A percentile compares a stretch with the other conserved stretches of the same genome.
phyloP scores from a whole-genome alignment of 305 asterid species.

The Caryopteris hybrid region DNA sequence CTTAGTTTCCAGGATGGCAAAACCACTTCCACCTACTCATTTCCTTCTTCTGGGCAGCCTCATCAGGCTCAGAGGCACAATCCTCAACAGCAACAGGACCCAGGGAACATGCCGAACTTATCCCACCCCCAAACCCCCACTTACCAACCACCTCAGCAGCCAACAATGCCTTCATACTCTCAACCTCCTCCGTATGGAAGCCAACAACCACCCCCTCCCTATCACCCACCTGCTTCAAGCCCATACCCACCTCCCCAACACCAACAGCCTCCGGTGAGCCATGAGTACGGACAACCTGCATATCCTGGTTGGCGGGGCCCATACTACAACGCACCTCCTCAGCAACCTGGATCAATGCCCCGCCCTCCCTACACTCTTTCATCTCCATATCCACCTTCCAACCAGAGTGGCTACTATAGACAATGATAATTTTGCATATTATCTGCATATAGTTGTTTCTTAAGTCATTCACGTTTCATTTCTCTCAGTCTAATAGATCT shows the following conservation, averaged over 20 bases:
- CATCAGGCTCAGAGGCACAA: slow-evolving; percentile 50
- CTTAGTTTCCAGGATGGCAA: slow-evolving; percentile 79
- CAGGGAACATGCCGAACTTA: slow-evolving; percentile 32
- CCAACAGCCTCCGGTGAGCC: slow-evolving; percentile 51
- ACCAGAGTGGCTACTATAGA: slow-evolving; percentile 79
- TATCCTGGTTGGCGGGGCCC: slow-evolving; percentile 97
- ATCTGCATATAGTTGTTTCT: slow-evolving; percentile 8
- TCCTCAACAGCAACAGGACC: slow-evolving; percentile 53
- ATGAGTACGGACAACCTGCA: slow-evolving; percentile 82
- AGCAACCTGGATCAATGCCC: slow-evolving; percentile 75
- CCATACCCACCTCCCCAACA: slow-evolving; percentile 62
- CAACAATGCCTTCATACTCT: slow-evolving; percentile 33
- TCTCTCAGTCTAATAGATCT: not conserved
- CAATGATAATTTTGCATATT: slow-evolving; percentile 32
- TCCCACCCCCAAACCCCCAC: slow-evolving; percentile 40
- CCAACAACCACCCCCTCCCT: slow-evolving; percentile 72
- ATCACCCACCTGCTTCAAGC: slow-evolving; percentile 48
- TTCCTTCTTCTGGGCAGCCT: slow-evolving; percentile 46
- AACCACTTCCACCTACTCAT: slow-evolving; percentile 45
- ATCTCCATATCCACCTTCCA: slow-evolving; percentile 68
- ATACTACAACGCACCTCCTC: slow-evolving; percentile 72
- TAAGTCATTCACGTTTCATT: not conserved
- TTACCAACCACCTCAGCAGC: slow-evolving; percentile 69
- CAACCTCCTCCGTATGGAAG: slow-evolving; percentile 55
- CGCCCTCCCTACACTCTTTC: slow-evolving; percentile 76